Evolutionary conservation across 495 filamentous ascomycete species (phyloP).

Genomic region (Neurospora pannonica): DNA sequence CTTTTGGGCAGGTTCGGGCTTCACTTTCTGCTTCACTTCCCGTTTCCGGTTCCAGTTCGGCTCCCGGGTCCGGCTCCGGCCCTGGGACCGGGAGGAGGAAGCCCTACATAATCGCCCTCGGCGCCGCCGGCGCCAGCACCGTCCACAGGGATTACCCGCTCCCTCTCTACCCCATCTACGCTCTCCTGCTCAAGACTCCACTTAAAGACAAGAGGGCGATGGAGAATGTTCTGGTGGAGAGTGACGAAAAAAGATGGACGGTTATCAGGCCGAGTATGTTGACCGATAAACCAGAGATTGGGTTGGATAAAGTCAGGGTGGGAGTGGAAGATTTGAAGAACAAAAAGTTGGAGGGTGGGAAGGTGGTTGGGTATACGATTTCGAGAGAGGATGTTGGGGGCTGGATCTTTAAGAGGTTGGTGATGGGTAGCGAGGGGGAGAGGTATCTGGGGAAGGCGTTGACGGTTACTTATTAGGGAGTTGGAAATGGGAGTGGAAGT

Average conservation of each 20-base stretch:
- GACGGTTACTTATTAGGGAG: neutral
- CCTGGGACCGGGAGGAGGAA: too few relatives aligned
- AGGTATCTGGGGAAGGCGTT: neutral
- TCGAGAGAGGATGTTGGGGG: neutral
- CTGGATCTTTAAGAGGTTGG: neutral
- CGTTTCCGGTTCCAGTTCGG: too few relatives aligned
- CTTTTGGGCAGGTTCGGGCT: too few relatives aligned
- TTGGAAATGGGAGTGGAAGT: neutral
- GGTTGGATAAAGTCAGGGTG: neutral
- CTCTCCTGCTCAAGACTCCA: neutral
- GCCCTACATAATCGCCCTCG: neutral
- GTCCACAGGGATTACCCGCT: neutral
- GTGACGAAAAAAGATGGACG: neutral
- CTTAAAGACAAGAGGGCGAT: neutral
- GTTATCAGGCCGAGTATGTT: neutral
- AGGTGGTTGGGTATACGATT: neutral
- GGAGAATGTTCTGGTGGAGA: neutral
- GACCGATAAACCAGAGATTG: neutral
- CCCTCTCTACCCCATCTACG: neutral
- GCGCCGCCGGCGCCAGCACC: neutral
- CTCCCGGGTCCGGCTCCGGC: too few relatives aligned
- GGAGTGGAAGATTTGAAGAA: neutral
- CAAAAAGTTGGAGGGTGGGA: neutral
- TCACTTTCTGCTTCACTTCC: too few relatives aligned
- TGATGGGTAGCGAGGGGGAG: neutral